Base-by-base conservation (phyloP, 2,329 filamentous ascomycete genomes). In the Clarireedia homoeocarpa region DNA sequence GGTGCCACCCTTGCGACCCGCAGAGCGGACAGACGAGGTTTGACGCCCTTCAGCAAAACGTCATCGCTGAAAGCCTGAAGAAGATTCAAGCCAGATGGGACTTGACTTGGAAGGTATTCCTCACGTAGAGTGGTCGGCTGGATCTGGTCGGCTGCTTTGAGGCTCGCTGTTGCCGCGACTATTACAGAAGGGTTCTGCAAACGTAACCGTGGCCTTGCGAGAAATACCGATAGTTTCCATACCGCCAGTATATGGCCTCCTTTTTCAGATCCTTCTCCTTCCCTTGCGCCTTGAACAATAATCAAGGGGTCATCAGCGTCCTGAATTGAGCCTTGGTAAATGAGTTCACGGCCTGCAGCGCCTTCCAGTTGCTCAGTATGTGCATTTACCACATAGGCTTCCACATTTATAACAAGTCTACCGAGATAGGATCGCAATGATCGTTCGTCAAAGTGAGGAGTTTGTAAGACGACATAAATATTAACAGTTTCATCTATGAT, bases 1-100 rank as follows among this genome's bases (percentile, higher is more conserved):
- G 87, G 88, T 6, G 85, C 82, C 4, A 91, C 86, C 59, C 86
- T 82, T 44, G 85, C 89, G 36, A 92, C 86, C 48, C 88, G 78
- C 58, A 87, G 75, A 5, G 88, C 86, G 9, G 88, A 90, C 2
- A 94, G 75, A 30, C 81, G 80, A 48, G 88, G 86, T 62, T 78
- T 77, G 38, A 84, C 82, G 38, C 63, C 63, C 15, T 73, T 74
- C 17, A 90, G 74, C 26, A 77, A 78, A 23, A 83, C 80, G 66
- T 91, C 88, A 59, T 75, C 76, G 52, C 79, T 77, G 59, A 92
- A 88, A 3, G 88, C 80, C 66, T 88, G 85, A 14, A 94, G 79
- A n/a, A 92, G 75, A 68, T 92, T 94, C 60, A 89, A 75, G 1
- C 86, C 84, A 6, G 84, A 79, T 0, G 88, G 84, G 26, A 84